Percentiles rank a stretch among this genome's conserved stretches.
phyloP scores from a whole-genome alignment of 768 basidiomycete species.

The Galerina marginata region DNA sequence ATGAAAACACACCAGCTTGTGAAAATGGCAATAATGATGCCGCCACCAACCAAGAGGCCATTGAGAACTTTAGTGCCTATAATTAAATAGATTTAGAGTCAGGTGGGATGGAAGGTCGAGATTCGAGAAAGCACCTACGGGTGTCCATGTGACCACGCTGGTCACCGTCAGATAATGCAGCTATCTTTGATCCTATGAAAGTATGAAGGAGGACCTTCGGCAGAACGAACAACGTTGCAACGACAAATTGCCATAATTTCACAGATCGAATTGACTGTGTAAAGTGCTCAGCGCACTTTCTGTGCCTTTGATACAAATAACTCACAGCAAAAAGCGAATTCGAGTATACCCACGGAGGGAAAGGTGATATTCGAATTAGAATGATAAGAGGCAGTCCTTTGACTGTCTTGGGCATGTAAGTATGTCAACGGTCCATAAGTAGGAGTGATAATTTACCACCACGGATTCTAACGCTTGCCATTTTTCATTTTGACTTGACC shows the following conservation, averaged over 20 bases:
- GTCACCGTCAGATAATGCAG: constrained; percentile 76
- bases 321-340: constrained; percentile 80
- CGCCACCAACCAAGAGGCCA: constrained; percentile 57
- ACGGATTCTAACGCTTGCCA: constrained; percentile 83
- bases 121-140: constrained; percentile 45
- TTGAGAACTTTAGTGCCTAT: constrained; percentile 73
- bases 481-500: constrained; percentile 67
- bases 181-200: constrained; percentile 80
- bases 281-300: constrained; percentile 1
- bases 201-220: constrained; percentile 77
- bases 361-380: constrained; percentile 79
- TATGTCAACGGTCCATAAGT: constrained; percentile 4
- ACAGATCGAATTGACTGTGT: constrained; percentile 75
- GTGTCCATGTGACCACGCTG: constrained; percentile 78
- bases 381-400: constrained; percentile 85
- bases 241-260: constrained; percentile 72
- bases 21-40: constrained; percentile 60
- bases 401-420: constrained; percentile 49
- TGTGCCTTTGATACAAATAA: constrained; percentile 16
- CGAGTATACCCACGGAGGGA: constrained; percentile 90
- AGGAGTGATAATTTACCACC: constrained; percentile 53
- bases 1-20: constrained; percentile 62
- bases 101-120: background rate
- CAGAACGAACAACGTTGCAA: constrained; percentile 72
- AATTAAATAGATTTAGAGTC: constrained; percentile 11